These are phyloP conservation scores for Hibiscus trionum DNA, from an alignment of 345 rosid genomes.

Conservation along the genomic window DNA sequence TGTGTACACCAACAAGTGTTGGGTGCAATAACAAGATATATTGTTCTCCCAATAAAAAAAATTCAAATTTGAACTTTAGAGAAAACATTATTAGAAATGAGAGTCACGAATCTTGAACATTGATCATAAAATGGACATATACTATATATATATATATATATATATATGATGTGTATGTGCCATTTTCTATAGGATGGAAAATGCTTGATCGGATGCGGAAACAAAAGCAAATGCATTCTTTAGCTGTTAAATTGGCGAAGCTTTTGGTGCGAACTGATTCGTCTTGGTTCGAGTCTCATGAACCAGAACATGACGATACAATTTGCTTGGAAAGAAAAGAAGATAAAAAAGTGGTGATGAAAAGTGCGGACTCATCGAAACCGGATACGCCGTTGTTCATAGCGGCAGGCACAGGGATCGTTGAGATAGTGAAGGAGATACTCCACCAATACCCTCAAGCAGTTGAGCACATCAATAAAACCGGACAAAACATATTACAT, in stretches of 20 bases:
- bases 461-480: constrained; percentile 3
- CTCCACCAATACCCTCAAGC: constrained; percentile 8
- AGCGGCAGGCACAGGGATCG: constrained; percentile 7
- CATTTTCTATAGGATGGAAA: neutral
- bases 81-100: too few species aligned
- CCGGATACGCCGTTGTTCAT: constrained; percentile 10
- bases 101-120: too few species aligned
- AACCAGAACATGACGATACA: neutral
- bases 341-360: too few species aligned
- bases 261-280: neutral
- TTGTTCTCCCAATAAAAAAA: too few species aligned
- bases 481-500: constrained; percentile 12
- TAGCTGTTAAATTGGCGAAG: constrained; percentile 3
- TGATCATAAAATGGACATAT: too few species aligned
- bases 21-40: too few species aligned
- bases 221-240: neutral
- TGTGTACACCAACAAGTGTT: too few species aligned
- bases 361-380: neutral
- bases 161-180: neutral
- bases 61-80: too few species aligned
- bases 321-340: constrained; percentile 7
- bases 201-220: neutral
- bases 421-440: constrained; percentile 11
- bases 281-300: neutral
- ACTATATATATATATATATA: too few species aligned